Base-by-base conservation (phyloP, 164 flowering plant genomes). In the Dillenia turbinata region DNA sequence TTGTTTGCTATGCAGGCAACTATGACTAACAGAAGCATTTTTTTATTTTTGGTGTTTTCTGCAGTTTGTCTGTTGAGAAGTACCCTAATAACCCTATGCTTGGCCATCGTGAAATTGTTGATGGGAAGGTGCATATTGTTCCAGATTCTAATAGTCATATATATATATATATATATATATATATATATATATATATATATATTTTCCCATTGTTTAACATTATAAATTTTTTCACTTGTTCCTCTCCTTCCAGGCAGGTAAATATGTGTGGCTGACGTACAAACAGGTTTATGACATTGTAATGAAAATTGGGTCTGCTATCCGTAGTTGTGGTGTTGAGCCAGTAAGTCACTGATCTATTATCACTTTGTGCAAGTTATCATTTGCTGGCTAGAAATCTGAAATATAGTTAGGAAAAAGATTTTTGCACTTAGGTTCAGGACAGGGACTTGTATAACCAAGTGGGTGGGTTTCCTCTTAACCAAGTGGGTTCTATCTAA, bases 211-310 rank as follows among this genome's bases (percentile, higher is more conserved):
- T 17, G 13, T 22, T 19, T 14, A 16, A 33, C 63, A 1, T 52
- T 62, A 12, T 6, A 59, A 44, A 48, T 47, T 22, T 48, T 9
- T 43, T 59, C 15, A 26, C 45, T 15, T 24, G 10, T 24, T 49
- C 44, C 26, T 50, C 43, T 22, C 16, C 59, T 52, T 77, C 61
- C 85, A 95, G 99, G 74, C 89, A 52, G 96, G 97, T 56, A 62
- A 79, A 65, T 95, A 92, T 73, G 83, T 69, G 52, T 95, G 99
- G 99, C 72, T 72, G 62, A 95, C 89, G 11, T 95, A 95, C 72
- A 79, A 83, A 71, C 83, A 95, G 74, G 97, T 92, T 1, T 85
- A 92, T 71, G 92, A 83, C 69, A 12, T 66, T 44, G 96, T 87
- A 8, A 62, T 85, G 44, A 82, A 87, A 74, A 69, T 89, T 71